These are phyloP conservation scores for Ulmus americana DNA, from an alignment of 331 rosid species.

Conservation along the genomic window DNA sequence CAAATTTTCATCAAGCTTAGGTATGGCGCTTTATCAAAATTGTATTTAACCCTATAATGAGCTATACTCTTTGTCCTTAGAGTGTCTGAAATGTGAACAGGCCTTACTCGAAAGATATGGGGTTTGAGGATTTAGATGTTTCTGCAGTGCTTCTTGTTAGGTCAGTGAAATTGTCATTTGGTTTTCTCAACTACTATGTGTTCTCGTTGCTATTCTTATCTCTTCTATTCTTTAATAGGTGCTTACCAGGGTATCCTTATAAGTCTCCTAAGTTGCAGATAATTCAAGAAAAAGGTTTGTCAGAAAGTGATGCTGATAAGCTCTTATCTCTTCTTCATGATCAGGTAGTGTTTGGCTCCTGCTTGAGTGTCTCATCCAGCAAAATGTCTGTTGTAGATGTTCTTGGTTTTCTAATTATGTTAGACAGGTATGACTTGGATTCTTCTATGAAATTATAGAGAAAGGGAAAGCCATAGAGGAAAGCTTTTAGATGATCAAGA, in stretches of 20 bases:
- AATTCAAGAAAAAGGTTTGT: constrained; percentile 64
- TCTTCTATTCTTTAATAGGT: constrained; percentile 36
- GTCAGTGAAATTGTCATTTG: constrained; percentile 30
- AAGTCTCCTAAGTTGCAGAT: constrained; percentile 86
- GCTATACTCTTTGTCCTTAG: constrained; percentile 15
- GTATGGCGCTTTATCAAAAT: constrained; percentile 29
- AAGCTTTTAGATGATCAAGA: background rate
- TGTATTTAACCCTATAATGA: background rate
- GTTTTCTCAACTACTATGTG: background rate
- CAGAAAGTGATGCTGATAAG: constrained; percentile 51
- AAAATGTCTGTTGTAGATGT: background rate
- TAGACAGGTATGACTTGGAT: background rate
- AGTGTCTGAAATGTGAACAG: constrained; percentile 36
- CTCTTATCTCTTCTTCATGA: constrained; percentile 70
- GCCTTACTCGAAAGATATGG: constrained; percentile 90
- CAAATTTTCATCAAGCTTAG: constrained; percentile 63
- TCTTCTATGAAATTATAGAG: background rate
- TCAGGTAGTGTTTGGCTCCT: constrained; percentile 46
- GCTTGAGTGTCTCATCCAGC: background rate
- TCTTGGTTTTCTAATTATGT: background rate
- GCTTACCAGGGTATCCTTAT: constrained; percentile 88
- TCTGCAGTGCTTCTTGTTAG: constrained; percentile 69
- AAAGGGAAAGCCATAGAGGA: background rate
- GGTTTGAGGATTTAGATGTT: constrained; percentile 78
- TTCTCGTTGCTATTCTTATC: constrained; percentile 6